A percentile compares a stretch with the other conserved stretches of the same genome.
phyloP scores from a whole-genome alignment of 768 basidiomycete species.

The Kwoniella sp. region DNA sequence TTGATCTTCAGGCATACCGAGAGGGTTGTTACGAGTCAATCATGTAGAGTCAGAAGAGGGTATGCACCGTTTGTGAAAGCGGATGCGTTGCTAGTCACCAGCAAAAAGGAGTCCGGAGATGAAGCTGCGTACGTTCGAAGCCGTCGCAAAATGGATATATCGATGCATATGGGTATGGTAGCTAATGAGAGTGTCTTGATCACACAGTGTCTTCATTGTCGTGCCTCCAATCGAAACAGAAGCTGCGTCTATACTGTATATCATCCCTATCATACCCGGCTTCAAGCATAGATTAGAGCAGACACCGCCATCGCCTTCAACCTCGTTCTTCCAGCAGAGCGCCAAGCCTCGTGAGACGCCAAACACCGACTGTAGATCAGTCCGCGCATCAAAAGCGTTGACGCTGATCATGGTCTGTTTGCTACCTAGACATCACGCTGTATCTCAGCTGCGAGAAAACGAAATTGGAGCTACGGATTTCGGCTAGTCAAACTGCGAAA shows the following conservation, averaged over 20 bases:
- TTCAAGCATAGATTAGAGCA: slow-evolving; percentile 39
- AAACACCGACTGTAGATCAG: neutral
- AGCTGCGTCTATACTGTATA: slow-evolving; percentile 21
- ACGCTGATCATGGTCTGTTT: slow-evolving; percentile 4
- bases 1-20: slow-evolving; percentile 25
- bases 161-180: too few relatives aligned
- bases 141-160: neutral
- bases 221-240: neutral
- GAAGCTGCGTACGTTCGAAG: slow-evolving; percentile 23
- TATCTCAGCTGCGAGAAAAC: slow-evolving; percentile 14
- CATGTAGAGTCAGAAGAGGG: slow-evolving; percentile 28
- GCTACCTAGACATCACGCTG: slow-evolving; percentile 36
- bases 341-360: slow-evolving; percentile 41
- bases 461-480: slow-evolving; percentile 34
- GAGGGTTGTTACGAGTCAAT: slow-evolving; percentile 16
- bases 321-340: slow-evolving; percentile 44
- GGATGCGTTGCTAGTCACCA: slow-evolving; percentile 23
- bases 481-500: slow-evolving; percentile 26
- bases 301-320: slow-evolving; percentile 45
- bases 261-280: slow-evolving; percentile 26
- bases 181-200: neutral
- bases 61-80: slow-evolving; percentile 22
- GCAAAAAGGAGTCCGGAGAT: slow-evolving; percentile 15
- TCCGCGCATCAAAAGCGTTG: slow-evolving; percentile 2
- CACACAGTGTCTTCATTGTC: slow-evolving; percentile 26